Base-by-base conservation (phyloP, 768 basidiomycete genomes). In the Lentinula aciculospora region DNA sequence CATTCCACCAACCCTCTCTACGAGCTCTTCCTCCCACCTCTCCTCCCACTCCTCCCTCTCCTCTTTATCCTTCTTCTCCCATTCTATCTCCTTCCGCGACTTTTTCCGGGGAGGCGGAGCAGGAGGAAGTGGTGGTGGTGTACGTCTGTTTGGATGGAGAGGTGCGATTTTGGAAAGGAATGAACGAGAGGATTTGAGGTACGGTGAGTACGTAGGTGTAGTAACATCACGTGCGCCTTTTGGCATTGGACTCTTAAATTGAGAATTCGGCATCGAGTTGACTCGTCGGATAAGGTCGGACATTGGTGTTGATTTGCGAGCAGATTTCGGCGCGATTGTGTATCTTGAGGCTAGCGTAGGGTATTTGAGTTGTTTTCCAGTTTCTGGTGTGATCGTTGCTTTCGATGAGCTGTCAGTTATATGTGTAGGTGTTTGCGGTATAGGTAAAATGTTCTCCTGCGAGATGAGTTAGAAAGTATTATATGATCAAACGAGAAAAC, bases 1-100 rank as follows among this genome's bases (percentile, higher is more conserved):
- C 72, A 87, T 81, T 17, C 88, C 89, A 10, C 88, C 88, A 3
- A 88, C 73, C 42, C 76, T 83, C 61, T 92, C 89, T 25, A 86
- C 75, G 58, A 92, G 70, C 71, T 92, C 89, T 68, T 88, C 82
- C 66, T 91, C 89, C 80, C 90, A 90, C 64, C 78, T 80, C 68
- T 92, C 89, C 70, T 92, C 89, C 65, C 81, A 70, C 60, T 92
- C 89, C 28, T 86, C 76, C 58, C 89, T 71, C 71, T 92, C 89
- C 67, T 88, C 83, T 66, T 90, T 88, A 80, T 89, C 89, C 64
- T 79, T 80, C 68, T 92, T 89, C 70, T 92, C 89, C 65, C 81
- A 71, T 71, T 84, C 56, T 23, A 88, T 69, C 70, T 89, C 82
- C 67, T 91, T 92, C 76, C 90, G 90, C 53, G 82, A 85, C 75